Base-by-base conservation (phyloP, 768 basidiomycete genomes). In the Tylopilus intermedius region DNA sequence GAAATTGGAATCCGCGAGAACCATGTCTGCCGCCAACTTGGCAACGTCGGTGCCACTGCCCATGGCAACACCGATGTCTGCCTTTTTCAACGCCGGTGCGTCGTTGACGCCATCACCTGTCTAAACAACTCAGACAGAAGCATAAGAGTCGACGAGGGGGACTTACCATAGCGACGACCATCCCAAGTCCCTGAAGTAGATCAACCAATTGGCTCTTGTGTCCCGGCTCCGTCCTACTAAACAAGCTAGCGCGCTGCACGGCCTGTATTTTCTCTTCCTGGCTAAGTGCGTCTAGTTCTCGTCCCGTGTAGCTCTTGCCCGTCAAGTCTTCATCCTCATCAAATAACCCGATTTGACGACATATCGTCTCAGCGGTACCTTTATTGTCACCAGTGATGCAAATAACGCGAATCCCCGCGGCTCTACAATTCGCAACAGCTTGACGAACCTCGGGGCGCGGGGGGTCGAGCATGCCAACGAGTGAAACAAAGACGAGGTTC, bases 301-400 rank as follows among this genome's bases (percentile, higher is more conserved):
- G 78, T 40, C 95, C 95, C 0, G 96, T 98, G 64, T 93, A 97
- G 59, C 91, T 93, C 79, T 95, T 95, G 44, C 90, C 91, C n/a
- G 81, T 83, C 68, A 96, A 72, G 70, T 95, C 88, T 72, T 97
- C 95, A 56, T 89, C 66, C 57, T 82, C 79, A 38, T 74, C 83
- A 63, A 98, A 96, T 60, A 99, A 91, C 4, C 95, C 94, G 70
- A 99, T 94, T 71, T 94, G 88, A 54, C 91, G 77, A 71, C 94
- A 97, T 62, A 99, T 97, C 27, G 94, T 91, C 76, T 97, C 95
- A 41, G 94, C 95, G 18, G 95, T 99, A 56, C 88, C 86, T 75
- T 94, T 94, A 75, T 96, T 97, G 71, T 98, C 95, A 39, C 95
- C 95, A 3, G 95, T 99, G 67, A 99, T 95, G 63, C 95, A 95